Conservation (phyloP, 2,329 filamentous ascomycete genomes). For the Alternaria sp. region DNA sequence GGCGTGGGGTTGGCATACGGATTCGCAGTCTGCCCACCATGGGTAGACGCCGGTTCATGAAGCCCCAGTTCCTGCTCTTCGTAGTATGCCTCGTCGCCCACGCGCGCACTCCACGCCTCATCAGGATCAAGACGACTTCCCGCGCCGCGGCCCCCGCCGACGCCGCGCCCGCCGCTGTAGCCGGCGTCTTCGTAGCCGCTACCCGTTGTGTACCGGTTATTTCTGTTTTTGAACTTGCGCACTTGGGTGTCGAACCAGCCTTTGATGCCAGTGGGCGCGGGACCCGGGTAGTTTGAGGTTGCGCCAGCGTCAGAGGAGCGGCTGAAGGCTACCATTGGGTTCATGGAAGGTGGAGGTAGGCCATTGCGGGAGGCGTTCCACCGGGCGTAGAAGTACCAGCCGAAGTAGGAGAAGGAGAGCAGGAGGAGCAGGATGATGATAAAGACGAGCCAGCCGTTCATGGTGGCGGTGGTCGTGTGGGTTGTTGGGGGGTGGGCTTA, state of each 20-base stretch:
- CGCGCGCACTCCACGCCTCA: slow-evolving; percentile 83
- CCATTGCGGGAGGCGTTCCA: slow-evolving; percentile 76
- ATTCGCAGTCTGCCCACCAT: slow-evolving; percentile 47
- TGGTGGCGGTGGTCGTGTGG: slow-evolving; percentile 29
- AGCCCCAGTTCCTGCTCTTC: slow-evolving; percentile 78
- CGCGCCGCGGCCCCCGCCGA: slow-evolving; percentile 45
- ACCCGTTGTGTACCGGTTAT: slow-evolving; percentile 70
- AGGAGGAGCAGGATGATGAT: slow-evolving; percentile 77
- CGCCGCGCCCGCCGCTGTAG: slow-evolving; percentile 34
- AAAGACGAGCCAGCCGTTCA: slow-evolving; percentile 60
- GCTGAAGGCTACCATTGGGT: slow-evolving; percentile 76
- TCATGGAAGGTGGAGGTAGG: slow-evolving; percentile 72
- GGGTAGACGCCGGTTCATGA: slow-evolving; percentile 47
- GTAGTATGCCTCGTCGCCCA: slow-evolving; percentile 78
- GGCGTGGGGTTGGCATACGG: slow-evolving; percentile 20
- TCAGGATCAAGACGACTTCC: slow-evolving; percentile 77
- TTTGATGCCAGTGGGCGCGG: slow-evolving; percentile 66
- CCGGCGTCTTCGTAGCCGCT: slow-evolving; percentile 75
- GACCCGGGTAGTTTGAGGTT: slow-evolving; percentile 57
- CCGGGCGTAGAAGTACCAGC: slow-evolving; percentile 75
- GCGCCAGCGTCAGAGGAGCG: slow-evolving; percentile 24
- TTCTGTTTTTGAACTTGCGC: slow-evolving; percentile 68
- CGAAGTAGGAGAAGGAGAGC: slow-evolving; percentile 63
- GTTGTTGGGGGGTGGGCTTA: slow-evolving; percentile 1
- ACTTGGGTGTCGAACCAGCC: slow-evolving; percentile 77